phyloP scores from a whole-genome alignment of 345 rosid species.

The Hibiscus trionum region DNA sequence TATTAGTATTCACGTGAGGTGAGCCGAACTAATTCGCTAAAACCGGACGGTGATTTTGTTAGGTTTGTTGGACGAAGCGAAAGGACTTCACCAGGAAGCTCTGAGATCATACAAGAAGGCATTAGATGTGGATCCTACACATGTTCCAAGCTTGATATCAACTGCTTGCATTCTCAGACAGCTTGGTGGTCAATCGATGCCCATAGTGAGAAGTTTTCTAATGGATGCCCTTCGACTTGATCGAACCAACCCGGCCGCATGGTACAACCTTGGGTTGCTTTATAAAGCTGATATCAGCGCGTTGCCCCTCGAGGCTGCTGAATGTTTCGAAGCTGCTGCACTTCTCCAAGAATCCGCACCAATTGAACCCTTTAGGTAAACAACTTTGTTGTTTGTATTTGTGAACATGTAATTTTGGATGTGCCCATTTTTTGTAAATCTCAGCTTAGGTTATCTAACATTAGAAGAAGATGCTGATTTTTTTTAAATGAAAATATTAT shows the following conservation, averaged over 20 bases:
- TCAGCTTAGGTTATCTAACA: not conserved
- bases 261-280: conserved; percentile 57
- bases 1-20: not conserved
- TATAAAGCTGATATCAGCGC: conserved; percentile 32
- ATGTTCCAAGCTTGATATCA: conserved; percentile 54
- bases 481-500: too few species aligned
- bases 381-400: not conserved
- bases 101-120: conserved; percentile 38
- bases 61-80: conserved; percentile 42
- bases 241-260: conserved; percentile 41
- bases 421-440: not conserved
- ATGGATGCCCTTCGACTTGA: conserved; percentile 47
- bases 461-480: not conserved
- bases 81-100: conserved; percentile 46
- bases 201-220: conserved; percentile 38
- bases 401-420: not conserved
- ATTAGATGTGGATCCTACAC: conserved; percentile 41
- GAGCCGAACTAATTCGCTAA: not conserved
- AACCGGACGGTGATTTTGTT: conserved; percentile 4
- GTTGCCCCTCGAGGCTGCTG: conserved; percentile 37
- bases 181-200: conserved; percentile 27
- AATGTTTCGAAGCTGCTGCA: conserved; percentile 56
- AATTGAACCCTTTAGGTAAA: conserved; percentile 52
- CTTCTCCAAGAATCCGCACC: conserved; percentile 50
- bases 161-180: conserved; percentile 39